phyloP scores from a whole-genome alignment of 345 rosid genomes.

The Heritiera fomes region DNA sequence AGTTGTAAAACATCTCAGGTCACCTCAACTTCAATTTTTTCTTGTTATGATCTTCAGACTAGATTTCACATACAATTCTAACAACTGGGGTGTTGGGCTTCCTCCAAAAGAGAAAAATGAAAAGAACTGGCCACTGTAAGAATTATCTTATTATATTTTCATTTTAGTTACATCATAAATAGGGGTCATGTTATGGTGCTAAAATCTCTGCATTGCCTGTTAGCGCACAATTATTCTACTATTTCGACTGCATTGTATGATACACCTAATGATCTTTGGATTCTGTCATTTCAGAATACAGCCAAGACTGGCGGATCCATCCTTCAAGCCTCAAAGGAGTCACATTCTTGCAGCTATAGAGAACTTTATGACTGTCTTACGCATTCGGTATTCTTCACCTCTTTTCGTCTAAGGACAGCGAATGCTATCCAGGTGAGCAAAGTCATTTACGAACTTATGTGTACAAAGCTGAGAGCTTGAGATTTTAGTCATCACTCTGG shows the following conservation, averaged over 20 bases:
- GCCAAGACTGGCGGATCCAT: slow-evolving; percentile 82
- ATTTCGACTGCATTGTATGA: not conserved
- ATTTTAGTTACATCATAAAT: not conserved
- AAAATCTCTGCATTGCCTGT: not conserved
- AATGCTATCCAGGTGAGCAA: slow-evolving; percentile 76
- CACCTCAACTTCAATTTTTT: not conserved
- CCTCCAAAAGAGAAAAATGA: slow-evolving; percentile 89
- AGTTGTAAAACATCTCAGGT: not conserved
- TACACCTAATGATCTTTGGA: slow-evolving; percentile 11
- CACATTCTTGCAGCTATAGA: slow-evolving; percentile 73
- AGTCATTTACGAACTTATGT: not conserved
- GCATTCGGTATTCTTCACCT: slow-evolving; percentile 84
- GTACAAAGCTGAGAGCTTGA: not conserved
- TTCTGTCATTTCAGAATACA: slow-evolving; percentile 51
- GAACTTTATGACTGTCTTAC: slow-evolving; percentile 61
- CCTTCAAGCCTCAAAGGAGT: slow-evolving; percentile 75
- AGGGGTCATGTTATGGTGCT: not conserved
- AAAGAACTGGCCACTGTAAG: slow-evolving; percentile 81
- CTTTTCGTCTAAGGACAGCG: slow-evolving; percentile 66
- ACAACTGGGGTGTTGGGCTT: slow-evolving; percentile 96
- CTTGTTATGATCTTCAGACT: slow-evolving; percentile 49
- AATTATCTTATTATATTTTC: slow-evolving; percentile 9
- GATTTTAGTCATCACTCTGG: not conserved
- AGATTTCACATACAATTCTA: slow-evolving; percentile 75
- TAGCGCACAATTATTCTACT: not conserved